Percentiles rank a stretch among this genome's conserved stretches.
These are phyloP conservation scores for Neoscytalidium dimidiatum DNA, from an alignment of 2,329 filamentous ascomycete species.

Conservation along the genomic window DNA sequence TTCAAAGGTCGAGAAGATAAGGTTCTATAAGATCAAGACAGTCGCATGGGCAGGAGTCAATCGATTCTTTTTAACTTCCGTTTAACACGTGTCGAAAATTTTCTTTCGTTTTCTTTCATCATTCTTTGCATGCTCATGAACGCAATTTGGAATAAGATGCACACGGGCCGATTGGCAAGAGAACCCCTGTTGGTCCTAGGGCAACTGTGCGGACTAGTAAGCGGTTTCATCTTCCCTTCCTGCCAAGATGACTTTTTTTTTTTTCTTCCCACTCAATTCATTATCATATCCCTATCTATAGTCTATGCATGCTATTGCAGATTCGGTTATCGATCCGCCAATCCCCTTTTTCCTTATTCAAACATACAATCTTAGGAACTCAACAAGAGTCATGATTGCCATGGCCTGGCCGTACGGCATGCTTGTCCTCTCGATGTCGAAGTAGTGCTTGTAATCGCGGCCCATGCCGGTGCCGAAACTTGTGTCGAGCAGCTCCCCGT, in stretches of 20 bases:
- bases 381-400: slow-evolving; percentile 79
- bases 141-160: neutral
- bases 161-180: neutral
- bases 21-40: neutral
- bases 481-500: slow-evolving; percentile 71
- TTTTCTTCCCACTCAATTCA: neutral
- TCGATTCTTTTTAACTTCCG: neutral
- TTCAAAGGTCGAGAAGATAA: neutral
- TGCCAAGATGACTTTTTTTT: neutral
- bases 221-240: slow-evolving; percentile 1
- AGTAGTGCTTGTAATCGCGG: slow-evolving; percentile 71
- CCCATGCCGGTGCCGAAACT: slow-evolving; percentile 83
- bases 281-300: slow-evolving; percentile 7
- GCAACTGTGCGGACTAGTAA: neutral
- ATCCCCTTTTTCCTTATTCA: neutral
- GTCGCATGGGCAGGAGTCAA: slow-evolving; percentile 12
- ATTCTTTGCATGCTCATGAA: neutral
- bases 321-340: neutral
- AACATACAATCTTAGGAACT: slow-evolving; percentile 64
- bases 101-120: neutral
- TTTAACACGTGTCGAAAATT: neutral
- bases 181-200: neutral
- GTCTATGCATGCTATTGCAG: neutral
- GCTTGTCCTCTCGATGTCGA: slow-evolving; percentile 72
- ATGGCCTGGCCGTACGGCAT: slow-evolving; percentile 87